phyloP scores from a whole-genome alignment of 2,329 filamentous ascomycete genomes.

The Juglanconis oblonga region DNA sequence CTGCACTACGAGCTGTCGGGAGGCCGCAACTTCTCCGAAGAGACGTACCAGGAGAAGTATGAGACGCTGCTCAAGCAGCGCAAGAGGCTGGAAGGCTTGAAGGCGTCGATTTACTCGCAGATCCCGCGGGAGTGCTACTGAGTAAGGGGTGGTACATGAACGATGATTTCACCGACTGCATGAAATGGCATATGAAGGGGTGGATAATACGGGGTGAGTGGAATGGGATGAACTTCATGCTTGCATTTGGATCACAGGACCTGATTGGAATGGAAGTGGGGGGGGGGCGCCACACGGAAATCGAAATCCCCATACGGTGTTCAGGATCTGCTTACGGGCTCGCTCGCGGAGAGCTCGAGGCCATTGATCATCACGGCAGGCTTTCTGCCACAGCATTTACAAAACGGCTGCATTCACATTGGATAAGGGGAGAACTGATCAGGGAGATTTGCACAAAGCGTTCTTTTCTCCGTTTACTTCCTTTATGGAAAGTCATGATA shows the following conservation, averaged over 20 bases:
- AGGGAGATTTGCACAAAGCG: conserved; percentile 11
- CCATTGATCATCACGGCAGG: neutral
- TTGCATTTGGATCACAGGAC: neutral
- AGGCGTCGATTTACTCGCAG: conserved; percentile 51
- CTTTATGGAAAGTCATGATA: conserved; percentile 14
- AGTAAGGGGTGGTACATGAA: neutral
- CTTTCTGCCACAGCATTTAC: conserved; percentile 12
- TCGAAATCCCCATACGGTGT: neutral
- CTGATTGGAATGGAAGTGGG: neutral
- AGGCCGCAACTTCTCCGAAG: conserved; percentile 47
- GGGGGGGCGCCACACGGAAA: neutral
- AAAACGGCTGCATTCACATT: conserved; percentile 14
- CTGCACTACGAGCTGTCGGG: conserved; percentile 54
- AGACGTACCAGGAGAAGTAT: conserved; percentile 51
- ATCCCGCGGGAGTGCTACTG: conserved; percentile 33
- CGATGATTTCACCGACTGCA: neutral
- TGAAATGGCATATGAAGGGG: neutral
- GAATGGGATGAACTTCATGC: conserved; percentile 5
- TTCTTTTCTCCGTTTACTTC: neutral
- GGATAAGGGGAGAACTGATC: conserved; percentile 3
- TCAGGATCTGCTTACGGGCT: neutral
- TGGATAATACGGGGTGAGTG: neutral
- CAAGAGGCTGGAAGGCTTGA: conserved; percentile 52
- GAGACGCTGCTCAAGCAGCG: conserved; percentile 53
- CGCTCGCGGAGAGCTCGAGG: neutral